Conservation (phyloP, 148 eudicot genomes). For the Simmondsia chinensis region DNA sequence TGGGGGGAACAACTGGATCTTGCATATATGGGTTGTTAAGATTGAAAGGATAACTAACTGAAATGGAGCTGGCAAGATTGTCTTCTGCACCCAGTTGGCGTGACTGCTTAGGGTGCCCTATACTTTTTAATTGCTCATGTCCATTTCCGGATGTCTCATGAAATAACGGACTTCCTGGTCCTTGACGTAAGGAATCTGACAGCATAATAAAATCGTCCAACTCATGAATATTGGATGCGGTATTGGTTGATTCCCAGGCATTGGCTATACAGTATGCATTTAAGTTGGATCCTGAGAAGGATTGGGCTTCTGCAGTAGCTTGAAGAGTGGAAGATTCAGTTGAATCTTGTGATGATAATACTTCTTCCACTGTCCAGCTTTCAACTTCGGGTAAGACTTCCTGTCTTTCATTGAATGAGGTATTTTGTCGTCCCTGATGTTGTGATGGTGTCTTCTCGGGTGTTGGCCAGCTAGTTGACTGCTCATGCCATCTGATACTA, state of each 20-base stretch:
- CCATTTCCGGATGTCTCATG: constrained; percentile 2
- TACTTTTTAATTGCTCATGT: constrained; percentile 16
- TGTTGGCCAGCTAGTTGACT: constrained; percentile 4
- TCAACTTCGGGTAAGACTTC: too few species aligned
- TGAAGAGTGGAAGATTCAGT: constrained; percentile 24
- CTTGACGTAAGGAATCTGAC: constrained; percentile 14
- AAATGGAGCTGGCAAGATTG: constrained; percentile 3
- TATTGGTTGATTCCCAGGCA: constrained; percentile 6
- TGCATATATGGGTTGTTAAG: constrained; percentile 12
- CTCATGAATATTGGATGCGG: constrained; percentile 4
- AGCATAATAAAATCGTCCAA: constrained; percentile 8
- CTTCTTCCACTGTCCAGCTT: constrained; percentile 15
- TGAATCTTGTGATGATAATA: constrained; percentile 36
- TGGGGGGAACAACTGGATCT: constrained; percentile 10
- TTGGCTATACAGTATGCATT: constrained; percentile 21
- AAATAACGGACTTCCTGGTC: constrained; percentile 8
- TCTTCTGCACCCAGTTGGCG: constrained; percentile 6
- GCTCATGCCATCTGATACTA: constrained; percentile 8
- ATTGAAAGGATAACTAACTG: constrained; percentile 6
- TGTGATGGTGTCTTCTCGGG: too few species aligned
- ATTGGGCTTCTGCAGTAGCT: constrained; percentile 18
- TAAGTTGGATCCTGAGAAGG: constrained; percentile 31
- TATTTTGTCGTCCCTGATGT: constrained; percentile 6
- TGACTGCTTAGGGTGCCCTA: constrained; percentile 7
- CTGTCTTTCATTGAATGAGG: too few species aligned